Evolutionary conservation across 192 early-diverging fungal species (phyloP), one percentile per base, ranked within the genome.

Genomic region (Coemansia sp.): DNA sequence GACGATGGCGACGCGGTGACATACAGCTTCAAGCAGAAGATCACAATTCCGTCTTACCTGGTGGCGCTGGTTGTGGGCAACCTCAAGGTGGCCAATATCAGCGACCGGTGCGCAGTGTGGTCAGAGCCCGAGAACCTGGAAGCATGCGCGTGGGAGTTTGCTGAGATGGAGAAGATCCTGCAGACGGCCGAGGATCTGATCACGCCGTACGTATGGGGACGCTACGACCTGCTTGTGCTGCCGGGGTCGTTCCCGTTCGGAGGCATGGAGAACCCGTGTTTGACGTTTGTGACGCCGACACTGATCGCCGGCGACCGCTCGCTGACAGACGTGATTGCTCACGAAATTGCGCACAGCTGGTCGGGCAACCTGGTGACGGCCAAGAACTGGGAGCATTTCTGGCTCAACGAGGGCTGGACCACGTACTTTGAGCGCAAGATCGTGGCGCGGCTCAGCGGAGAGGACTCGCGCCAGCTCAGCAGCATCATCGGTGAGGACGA

Each of bases 261-360:
- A 49, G 92, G 94, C 57, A 96, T 96, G 92, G 92, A 99, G 86
- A 99, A 99, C 80, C 97, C 97, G 17, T 96, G 94, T 74, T 75
- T 96, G 66, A 98, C 97, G 0, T 99, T 97, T 89, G 95, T 97
- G 22, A 99, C 97, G 29, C 97, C 97, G 28, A 94, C 94, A 18
- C 85, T 99, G 31, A 81, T 99, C 50, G 96, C 96, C 40, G 95
- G 96, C 58, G 97, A 99, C 77, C 88, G 90, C 48, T 92, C 91
- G 36, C 84, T 96, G 56, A 94, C 96, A 1, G 94, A 97, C 72
- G 96, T 98, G 29, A 88, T 98, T 59, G 93, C 93, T 4, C 96
- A 98, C 80, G 96, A 98, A 66, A 92, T 95, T 73, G 80, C 92
- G 58, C 95, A 96, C 77, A 92, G 89, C 72, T 96, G 93, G 93